Evolutionary conservation across 139 green algal genomes (phyloP).

Genomic region (Dunaliella primolecta): DNA sequence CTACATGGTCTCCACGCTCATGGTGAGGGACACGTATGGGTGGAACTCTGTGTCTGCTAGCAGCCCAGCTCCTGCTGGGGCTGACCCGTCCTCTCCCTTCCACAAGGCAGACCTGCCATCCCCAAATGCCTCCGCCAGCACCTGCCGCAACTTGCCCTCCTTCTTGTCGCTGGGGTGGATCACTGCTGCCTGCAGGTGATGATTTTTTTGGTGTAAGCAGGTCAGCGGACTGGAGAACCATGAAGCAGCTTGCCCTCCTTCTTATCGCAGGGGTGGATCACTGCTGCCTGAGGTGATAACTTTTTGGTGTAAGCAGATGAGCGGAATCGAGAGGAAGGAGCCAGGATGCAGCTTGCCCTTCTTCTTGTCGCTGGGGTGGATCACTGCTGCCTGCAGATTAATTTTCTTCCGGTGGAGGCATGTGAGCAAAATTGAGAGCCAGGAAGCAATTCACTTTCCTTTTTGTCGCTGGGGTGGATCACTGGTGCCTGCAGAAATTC

Average conservation of each 20-base stretch:
- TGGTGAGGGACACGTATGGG: conserved; percentile 82
- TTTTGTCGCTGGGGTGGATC: conserved; percentile 70
- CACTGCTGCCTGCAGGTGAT: conserved; percentile 71
- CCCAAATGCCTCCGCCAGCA: conserved; percentile 56
- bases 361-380: conserved; percentile 69
- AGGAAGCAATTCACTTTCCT: conserved; percentile 55
- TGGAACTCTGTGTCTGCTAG: conserved; percentile 57
- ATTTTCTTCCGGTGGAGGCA: no score
- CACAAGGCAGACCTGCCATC: conserved; percentile 40
- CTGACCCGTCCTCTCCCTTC: conserved; percentile 46
- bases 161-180: conserved; percentile 71
- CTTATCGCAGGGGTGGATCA: conserved; percentile 77
- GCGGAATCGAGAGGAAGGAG: no score
- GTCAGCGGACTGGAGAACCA: no score
- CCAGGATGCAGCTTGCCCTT: conserved; percentile 59
- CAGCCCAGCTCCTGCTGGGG: conserved; percentile 35
- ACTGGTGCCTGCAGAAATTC: conserved; percentile 72
- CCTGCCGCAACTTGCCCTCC: conserved; percentile 58
- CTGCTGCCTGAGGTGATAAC: conserved; percentile 61
- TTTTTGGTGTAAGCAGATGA: no score
- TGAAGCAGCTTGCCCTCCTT: conserved; percentile 53
- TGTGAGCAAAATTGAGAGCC: no score
- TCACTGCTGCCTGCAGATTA: conserved; percentile 70
- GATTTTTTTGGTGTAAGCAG: no score
- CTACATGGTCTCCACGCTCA: conserved; percentile 55